These are phyloP conservation scores for Penicillium roqueforti DNA, from an alignment of 495 filamentous ascomycete species.

Conservation along the genomic window DNA sequence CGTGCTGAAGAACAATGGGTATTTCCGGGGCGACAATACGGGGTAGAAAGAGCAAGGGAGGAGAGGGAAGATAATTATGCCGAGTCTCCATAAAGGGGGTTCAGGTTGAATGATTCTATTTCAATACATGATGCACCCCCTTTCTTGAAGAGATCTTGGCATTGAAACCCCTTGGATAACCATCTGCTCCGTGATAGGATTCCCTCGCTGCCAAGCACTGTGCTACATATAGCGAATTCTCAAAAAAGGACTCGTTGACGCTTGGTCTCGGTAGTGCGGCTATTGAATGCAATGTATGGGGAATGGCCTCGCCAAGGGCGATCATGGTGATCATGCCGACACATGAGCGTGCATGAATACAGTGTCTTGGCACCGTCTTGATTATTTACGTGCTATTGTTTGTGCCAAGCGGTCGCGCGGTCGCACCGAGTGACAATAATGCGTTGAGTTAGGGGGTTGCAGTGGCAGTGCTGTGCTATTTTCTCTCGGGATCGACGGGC, in stretches of 20 bases:
- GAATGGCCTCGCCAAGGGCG: constrained; percentile 24
- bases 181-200: background rate
- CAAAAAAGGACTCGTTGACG: constrained; percentile 7
- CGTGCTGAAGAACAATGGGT: background rate
- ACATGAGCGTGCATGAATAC: constrained; percentile 8
- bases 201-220: constrained; percentile 4
- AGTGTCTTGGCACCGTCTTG: constrained; percentile 14
- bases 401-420: constrained; percentile 23
- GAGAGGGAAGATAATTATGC: background rate
- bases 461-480: constrained; percentile 14
- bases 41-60: constrained; percentile 5
- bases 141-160: constrained; percentile 5
- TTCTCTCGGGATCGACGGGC: constrained; percentile 19
- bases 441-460: constrained; percentile 9
- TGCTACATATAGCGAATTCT: constrained; percentile 4
- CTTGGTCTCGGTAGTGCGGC: background rate
- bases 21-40: constrained; percentile 8
- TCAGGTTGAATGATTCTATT: background rate
- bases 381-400: constrained; percentile 12
- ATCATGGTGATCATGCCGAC: constrained; percentile 24
- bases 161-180: background rate
- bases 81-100: constrained; percentile 6
- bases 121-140: background rate
- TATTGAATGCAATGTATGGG: constrained; percentile 14
- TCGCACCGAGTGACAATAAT: constrained; percentile 10